Conservation (phyloP, 2,329 filamentous ascomycete genomes). For the Metarhizium humberi region DNA sequence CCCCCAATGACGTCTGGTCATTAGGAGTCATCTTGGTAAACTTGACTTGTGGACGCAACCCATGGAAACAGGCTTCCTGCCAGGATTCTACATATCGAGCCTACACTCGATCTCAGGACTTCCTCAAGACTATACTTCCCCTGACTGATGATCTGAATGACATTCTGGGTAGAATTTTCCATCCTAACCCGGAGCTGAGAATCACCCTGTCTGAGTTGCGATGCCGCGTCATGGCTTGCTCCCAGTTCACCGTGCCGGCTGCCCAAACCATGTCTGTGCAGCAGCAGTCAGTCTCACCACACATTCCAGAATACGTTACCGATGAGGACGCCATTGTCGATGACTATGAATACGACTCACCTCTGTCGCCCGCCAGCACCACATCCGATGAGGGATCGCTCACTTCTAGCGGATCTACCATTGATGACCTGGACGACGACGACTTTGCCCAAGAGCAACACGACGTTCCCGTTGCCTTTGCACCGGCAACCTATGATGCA, state of each 20-base stretch:
- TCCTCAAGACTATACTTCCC: slow-evolving; percentile 86
- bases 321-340: slow-evolving; percentile 36
- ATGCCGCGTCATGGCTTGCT: slow-evolving; percentile 66
- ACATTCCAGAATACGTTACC: slow-evolving; percentile 35
- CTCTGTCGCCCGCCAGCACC: slow-evolving; percentile 41
- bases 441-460: slow-evolving; percentile 37
- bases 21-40: slow-evolving; percentile 98
- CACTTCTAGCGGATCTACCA: slow-evolving; percentile 42
- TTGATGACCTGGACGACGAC: slow-evolving; percentile 41
- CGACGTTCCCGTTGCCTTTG: slow-evolving; percentile 29
- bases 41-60: slow-evolving; percentile 93
- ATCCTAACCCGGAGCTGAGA: slow-evolving; percentile 71
- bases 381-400: slow-evolving; percentile 47
- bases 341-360: slow-evolving; percentile 34
- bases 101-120: slow-evolving; percentile 75
- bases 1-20: slow-evolving; percentile 95
- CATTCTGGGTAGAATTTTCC: slow-evolving; percentile 82
- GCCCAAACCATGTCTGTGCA: slow-evolving; percentile 21
- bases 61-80: slow-evolving; percentile 91
- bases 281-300: slow-evolving; percentile 33
- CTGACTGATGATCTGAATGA: slow-evolving; percentile 81
- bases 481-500: slow-evolving; percentile 34
- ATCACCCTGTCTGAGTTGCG: slow-evolving; percentile 76
- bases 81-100: slow-evolving; percentile 94
- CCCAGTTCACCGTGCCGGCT: slow-evolving; percentile 54